Percentiles rank a stretch among this genome's conserved stretches.
Conservation (phyloP, 148 eudicot genomes). For the Linanthus parryae region DNA sequence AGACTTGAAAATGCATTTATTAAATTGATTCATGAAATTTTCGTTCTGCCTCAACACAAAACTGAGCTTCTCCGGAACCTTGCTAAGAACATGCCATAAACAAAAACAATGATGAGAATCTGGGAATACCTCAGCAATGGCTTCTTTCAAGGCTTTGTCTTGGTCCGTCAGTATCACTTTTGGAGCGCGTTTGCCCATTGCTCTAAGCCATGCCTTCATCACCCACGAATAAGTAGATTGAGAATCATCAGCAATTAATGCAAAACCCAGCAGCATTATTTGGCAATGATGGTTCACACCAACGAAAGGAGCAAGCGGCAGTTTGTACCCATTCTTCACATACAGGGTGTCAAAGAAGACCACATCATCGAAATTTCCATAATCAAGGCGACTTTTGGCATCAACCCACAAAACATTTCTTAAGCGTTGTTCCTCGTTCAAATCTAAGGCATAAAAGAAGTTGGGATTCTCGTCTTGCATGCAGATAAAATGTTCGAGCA, state of each 20-base stretch:
- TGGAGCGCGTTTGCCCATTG: conserved; percentile 17
- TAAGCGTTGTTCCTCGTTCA: conserved; percentile 23
- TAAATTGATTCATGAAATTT: conserved; percentile 13
- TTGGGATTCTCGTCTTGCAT: conserved; percentile 26
- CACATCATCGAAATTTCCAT: conserved; percentile 26
- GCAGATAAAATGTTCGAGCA: conserved; percentile 28
- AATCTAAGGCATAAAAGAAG: no score
- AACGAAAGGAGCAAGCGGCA: conserved; percentile 25
- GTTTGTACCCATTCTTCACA: conserved; percentile 22
- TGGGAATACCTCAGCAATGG: conserved; percentile 20
- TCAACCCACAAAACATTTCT: conserved; percentile 37
- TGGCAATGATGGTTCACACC: conserved; percentile 41
- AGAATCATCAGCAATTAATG: conserved; percentile 12
- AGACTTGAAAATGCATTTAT: conserved; percentile 12
- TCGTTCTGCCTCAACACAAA: conserved; percentile 1
- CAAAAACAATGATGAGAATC: conserved; percentile 23
- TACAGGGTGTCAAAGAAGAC: conserved; percentile 31
- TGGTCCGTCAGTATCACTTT: conserved; percentile 21
- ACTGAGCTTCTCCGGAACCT: conserved; percentile 13
- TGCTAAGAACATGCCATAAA: conserved; percentile 19
- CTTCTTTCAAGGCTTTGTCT: conserved; percentile 16
- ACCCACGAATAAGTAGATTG: conserved; percentile 18
- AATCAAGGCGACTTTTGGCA: conserved; percentile 29
- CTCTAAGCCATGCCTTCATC: conserved; percentile 25
- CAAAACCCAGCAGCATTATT: conserved; percentile 27